Evolutionary conservation across 2,329 filamentous ascomycete species (phyloP).

Genomic region (Venturia asperata): DNA sequence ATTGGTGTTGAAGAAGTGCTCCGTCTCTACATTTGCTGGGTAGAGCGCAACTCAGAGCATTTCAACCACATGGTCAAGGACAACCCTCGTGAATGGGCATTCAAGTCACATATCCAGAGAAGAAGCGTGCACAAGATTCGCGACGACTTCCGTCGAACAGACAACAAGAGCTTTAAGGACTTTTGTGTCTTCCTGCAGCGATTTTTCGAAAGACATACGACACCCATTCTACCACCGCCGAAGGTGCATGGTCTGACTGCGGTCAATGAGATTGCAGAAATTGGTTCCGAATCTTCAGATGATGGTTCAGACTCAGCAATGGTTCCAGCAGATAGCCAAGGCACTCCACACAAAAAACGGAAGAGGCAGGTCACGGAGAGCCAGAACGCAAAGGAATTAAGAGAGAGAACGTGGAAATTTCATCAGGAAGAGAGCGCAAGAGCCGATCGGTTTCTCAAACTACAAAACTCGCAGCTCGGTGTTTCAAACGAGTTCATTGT

Average conservation of each 20-base stretch:
- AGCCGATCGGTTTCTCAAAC: slow-evolving; percentile 41
- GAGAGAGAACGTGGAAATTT: slow-evolving; percentile 44
- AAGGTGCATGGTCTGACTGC: background rate
- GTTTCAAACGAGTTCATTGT: slow-evolving; percentile 46
- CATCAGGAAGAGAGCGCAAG: slow-evolving; percentile 35
- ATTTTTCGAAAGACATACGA: background rate
- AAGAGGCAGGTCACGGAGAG: slow-evolving; percentile 37
- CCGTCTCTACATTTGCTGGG: slow-evolving; percentile 32
- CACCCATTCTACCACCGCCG: background rate
- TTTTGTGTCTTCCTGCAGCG: background rate
- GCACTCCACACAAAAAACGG: slow-evolving; percentile 39
- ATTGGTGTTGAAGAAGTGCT: slow-evolving; percentile 22
- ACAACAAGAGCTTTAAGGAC: slow-evolving; percentile 6
- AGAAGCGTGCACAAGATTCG: background rate
- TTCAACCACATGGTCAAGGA: background rate
- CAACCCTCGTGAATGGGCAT: background rate
- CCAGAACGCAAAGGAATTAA: slow-evolving; percentile 45
- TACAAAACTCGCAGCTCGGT: slow-evolving; percentile 35
- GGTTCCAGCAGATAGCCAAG: background rate
- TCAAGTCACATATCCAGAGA: background rate
- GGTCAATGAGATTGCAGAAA: background rate
- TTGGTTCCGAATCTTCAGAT: background rate
- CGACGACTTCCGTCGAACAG: background rate
- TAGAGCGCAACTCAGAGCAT: background rate
- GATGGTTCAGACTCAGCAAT: slow-evolving; percentile 5